Conservation (phyloP, 2,329 filamentous ascomycete genomes). For the Fusarium sp. region DNA sequence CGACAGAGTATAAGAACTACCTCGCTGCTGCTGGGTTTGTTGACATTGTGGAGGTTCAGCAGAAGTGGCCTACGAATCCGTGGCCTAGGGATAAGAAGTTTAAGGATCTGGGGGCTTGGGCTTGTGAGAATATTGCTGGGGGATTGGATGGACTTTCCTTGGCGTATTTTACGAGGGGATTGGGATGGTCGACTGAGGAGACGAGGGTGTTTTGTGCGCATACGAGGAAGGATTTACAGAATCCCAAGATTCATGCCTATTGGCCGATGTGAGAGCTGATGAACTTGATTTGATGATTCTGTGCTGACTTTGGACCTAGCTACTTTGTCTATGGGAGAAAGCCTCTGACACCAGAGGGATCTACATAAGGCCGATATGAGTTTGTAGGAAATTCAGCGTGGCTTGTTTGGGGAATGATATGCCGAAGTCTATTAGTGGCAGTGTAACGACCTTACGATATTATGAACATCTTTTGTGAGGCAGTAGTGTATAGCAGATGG, state of each 20-base stretch:
- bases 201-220: constrained; percentile 17
- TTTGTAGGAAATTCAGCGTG: too few species aligned
- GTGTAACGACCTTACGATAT: too few species aligned
- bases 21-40: constrained; percentile 20
- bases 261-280: constrained; percentile 22
- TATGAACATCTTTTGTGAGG: too few species aligned
- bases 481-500: too few species aligned
- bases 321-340: constrained; percentile 1
- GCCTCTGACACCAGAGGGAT: not conserved
- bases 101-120: constrained; percentile 30
- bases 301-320: not conserved
- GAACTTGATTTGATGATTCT: fast-evolving
- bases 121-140: constrained; percentile 32
- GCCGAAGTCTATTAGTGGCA: too few species aligned
- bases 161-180: constrained; percentile 45
- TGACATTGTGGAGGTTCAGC: constrained; percentile 16
- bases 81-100: constrained; percentile 23
- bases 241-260: constrained; percentile 27
- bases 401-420: too few species aligned
- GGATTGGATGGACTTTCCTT: constrained; percentile 47
- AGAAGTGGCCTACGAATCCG: constrained; percentile 33
- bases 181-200: constrained; percentile 25
- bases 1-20: constrained; percentile 21
- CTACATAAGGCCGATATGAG: too few species aligned
- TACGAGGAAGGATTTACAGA: constrained; percentile 24